Evolutionary conservation across 2,329 filamentous ascomycete species (phyloP).

Genomic region (Botrytis medusae): DNA sequence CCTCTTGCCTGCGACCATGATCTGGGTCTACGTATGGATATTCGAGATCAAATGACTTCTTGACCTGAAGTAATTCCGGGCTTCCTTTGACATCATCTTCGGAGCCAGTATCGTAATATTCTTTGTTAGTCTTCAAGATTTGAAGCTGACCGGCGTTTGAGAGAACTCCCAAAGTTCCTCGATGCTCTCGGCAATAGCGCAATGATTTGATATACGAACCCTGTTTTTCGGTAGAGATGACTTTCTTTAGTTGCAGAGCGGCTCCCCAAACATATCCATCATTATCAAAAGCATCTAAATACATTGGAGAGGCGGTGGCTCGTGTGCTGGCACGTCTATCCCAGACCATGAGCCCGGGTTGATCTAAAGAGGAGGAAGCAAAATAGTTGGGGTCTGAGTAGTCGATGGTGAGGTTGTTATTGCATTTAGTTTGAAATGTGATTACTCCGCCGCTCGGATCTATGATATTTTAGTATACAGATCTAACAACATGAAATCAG

Average conservation of each 20-base stretch:
- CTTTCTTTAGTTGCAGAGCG: constrained; percentile 56
- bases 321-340: constrained; percentile 65
- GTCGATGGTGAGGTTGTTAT: constrained; percentile 74
- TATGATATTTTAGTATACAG: constrained; percentile 31
- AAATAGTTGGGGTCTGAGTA: constrained; percentile 81
- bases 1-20: constrained; percentile 49
- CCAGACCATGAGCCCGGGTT: constrained; percentile 75
- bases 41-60: constrained; percentile 62
- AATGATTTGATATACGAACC: constrained; percentile 62
- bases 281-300: constrained; percentile 58
- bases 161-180: constrained; percentile 60
- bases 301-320: constrained; percentile 52
- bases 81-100: constrained; percentile 50
- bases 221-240: constrained; percentile 51
- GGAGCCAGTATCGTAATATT: constrained; percentile 47
- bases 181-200: constrained; percentile 61
- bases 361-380: constrained; percentile 73
- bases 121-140: constrained; percentile 58
- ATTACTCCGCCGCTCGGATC: constrained; percentile 53
- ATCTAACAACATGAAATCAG: background rate
- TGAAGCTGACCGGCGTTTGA: constrained; percentile 64
- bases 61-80: constrained; percentile 59
- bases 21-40: constrained; percentile 52
- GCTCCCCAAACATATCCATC: constrained; percentile 64
- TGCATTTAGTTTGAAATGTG: constrained; percentile 65